phyloP scores from a whole-genome alignment of 2,329 filamentous ascomycete genomes.

The Fusarium sp. region DNA sequence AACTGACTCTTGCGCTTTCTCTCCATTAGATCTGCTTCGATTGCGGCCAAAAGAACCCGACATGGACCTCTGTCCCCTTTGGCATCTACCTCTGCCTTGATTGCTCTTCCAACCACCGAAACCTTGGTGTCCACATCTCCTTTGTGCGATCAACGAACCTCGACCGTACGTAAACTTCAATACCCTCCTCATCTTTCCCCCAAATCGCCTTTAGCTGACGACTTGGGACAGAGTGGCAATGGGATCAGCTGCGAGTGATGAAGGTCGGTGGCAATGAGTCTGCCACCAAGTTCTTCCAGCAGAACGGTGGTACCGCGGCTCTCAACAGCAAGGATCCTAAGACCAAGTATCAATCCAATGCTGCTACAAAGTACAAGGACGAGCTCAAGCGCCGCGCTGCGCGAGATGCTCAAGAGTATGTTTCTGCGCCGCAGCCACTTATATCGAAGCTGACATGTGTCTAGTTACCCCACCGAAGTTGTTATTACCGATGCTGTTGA shows the following conservation, averaged over 20 bases:
- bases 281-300: conserved; percentile 97
- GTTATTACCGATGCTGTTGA: conserved; percentile 81
- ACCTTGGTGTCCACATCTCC: conserved; percentile 97
- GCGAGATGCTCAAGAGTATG: conserved; percentile 85
- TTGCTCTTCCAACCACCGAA: conserved; percentile 96
- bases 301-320: conserved; percentile 92
- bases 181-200: not conserved
- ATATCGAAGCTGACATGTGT: conserved; percentile 42
- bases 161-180: conserved; percentile 77
- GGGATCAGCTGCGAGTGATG: conserved; percentile 97
- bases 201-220: conserved; percentile 30
- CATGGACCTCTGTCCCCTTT: conserved; percentile 97
- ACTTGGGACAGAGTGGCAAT: conserved; percentile 83
- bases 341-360: conserved; percentile 93
- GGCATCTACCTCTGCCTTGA: conserved; percentile 98
- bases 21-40: conserved; percentile 89
- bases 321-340: conserved; percentile 96
- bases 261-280: conserved; percentile 99
- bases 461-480: conserved; percentile 85
- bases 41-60: conserved; percentile 96
- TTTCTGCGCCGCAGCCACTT: conserved; percentile 26
- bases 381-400: conserved; percentile 89
- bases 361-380: conserved; percentile 98
- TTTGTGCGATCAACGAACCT: conserved; percentile 99
- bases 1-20: conserved; percentile 19